Conservation (phyloP, 306 rosid species). For the Benincasa hispida region DNA sequence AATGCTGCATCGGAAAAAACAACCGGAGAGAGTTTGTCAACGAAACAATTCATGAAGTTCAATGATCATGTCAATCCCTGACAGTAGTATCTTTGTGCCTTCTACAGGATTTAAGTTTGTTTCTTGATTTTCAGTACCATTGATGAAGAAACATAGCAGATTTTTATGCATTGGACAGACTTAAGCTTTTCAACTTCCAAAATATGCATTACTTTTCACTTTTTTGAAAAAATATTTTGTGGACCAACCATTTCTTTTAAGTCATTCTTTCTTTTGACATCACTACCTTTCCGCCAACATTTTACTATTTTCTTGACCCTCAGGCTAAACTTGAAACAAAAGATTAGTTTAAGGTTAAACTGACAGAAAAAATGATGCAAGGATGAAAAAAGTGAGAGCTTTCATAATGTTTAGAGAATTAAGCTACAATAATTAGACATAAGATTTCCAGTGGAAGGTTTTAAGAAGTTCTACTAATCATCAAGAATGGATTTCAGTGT, state of each 20-base stretch:
- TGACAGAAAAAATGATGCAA: background rate
- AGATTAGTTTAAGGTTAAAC: background rate
- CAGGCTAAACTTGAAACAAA: background rate
- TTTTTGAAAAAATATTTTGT: no score
- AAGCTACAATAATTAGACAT: background rate
- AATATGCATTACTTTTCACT: no score
- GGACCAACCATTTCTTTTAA: background rate
- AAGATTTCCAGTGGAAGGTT: background rate
- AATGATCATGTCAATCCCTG: background rate
- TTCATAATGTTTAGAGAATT: background rate
- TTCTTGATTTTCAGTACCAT: background rate
- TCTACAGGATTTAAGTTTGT: background rate
- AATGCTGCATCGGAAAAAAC: background rate
- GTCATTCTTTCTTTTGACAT: background rate
- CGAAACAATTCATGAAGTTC: background rate
- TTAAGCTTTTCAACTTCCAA: no score
- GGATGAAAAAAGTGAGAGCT: background rate
- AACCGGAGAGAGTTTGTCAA: background rate
- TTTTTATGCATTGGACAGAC: background rate
- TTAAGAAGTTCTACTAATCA: background rate
- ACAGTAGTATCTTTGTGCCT: background rate
- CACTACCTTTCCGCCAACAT: background rate
- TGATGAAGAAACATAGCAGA: background rate
- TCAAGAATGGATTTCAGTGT: constrained; percentile 4
- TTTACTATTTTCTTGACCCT: background rate